Evolutionary conservation across 2,329 filamentous ascomycete species (phyloP), one percentile per base, ranked within the genome.

Genomic region (Fusarium metavorans): DNA sequence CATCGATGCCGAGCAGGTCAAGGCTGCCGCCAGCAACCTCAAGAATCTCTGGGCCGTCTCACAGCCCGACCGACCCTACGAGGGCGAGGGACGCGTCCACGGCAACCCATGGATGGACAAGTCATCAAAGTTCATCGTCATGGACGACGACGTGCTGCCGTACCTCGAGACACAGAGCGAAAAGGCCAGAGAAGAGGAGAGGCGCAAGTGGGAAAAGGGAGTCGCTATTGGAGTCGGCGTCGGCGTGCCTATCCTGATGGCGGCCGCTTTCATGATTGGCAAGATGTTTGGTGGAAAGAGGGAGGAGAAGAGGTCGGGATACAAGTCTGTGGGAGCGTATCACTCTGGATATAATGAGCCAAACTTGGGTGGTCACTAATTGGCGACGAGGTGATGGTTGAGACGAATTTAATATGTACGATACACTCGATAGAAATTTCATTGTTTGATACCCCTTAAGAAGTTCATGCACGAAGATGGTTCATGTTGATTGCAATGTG

Each of bases 91-190:
- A 20, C 66, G 62, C 7, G 64, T 57, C 23, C 69, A 73, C 23
- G 64, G 63, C 1, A 54, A 39, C 27, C 66, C 60, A 6, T 72
- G 65, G 65, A 61, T 58, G 54, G 75, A 69, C 60, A 59, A 62
- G 25, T 75, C 72, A n/a, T 64, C 68, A 25, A 63, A 69, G 37
- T 76, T 77, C 7, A 65, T 66, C 63, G 48, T 71, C 25, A 65
- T 77, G 59, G 68, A 73, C 48, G 54, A 57, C 16, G 61, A 57
- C 14, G 50, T 67, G 18, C 11, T 67, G 11, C 58, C 59, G 30
- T 66, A 76, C 14, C 60, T 76, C 14, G 54, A 64, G 32, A 66
- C 61, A 20, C 65, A 68, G 48, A 54, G 54, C 32, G 50, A 48
- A 3, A 50, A 58, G 13, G 56, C 58, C 5, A 62, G 16, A 32